Percentiles rank a stretch among this genome's conserved stretches.
phyloP scores from a whole-genome alignment of 1,139 yeast genomes.

The Hanseniaspora sp. region DNA sequence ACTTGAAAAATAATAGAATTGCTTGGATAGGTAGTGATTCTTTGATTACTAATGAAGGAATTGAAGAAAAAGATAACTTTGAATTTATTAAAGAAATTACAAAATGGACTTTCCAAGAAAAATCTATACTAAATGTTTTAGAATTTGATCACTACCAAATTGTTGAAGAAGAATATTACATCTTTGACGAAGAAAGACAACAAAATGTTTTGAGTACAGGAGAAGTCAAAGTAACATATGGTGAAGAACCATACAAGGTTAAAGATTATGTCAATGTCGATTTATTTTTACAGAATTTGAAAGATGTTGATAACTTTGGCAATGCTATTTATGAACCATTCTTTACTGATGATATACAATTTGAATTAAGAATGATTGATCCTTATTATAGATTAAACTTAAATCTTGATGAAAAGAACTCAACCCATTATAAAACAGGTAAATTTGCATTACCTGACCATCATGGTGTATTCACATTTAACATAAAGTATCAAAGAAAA shows the following conservation, averaged over 20 bases:
- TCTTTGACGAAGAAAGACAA: neutral
- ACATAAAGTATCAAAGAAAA: slow-evolving; percentile 65
- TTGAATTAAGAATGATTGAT: slow-evolving; percentile 82
- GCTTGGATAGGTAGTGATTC: slow-evolving; percentile 66
- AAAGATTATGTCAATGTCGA: slow-evolving; percentile 57
- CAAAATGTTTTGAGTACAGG: neutral
- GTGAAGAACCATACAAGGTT: slow-evolving; percentile 50
- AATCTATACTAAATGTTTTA: slow-evolving; percentile 51
- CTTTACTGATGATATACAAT: slow-evolving; percentile 50
- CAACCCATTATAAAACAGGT: slow-evolving; percentile 39
- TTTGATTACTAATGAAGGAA: slow-evolving; percentile 35
- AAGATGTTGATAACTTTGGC: slow-evolving; percentile 27
- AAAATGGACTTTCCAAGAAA: slow-evolving; percentile 68
- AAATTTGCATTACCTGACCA: slow-evolving; percentile 81
- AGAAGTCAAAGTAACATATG: slow-evolving; percentile 25
- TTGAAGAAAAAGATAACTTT: slow-evolving; percentile 25
- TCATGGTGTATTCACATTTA: slow-evolving; percentile 90
- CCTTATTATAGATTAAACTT: slow-evolving; percentile 80
- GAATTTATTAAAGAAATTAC: slow-evolving; percentile 41
- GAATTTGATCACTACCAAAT: slow-evolving; percentile 39
- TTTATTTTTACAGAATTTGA: slow-evolving; percentile 57
- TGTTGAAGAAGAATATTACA: slow-evolving; percentile 22
- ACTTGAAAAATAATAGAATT: slow-evolving; percentile 65
- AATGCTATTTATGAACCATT: slow-evolving; percentile 56
- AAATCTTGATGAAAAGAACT: slow-evolving; percentile 24